These are phyloP conservation scores for Flaveria brownii DNA, from an alignment of 129 eudicot species.

Conservation along the genomic window DNA sequence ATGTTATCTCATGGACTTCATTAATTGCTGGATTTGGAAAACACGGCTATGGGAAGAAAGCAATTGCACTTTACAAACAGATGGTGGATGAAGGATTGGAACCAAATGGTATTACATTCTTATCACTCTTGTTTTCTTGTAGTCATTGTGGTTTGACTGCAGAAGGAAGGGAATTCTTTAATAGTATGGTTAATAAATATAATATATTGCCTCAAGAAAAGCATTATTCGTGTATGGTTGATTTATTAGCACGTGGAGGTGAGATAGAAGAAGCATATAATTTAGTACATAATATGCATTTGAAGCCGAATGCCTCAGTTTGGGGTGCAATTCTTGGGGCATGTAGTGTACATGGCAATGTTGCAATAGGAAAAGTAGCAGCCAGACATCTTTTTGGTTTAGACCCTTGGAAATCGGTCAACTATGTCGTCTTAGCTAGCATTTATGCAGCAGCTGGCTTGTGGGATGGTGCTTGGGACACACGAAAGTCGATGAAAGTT, in stretches of 20 bases:
- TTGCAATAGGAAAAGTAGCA: constrained; percentile 52
- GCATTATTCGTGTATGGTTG: constrained; percentile 80
- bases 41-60: constrained; percentile 57
- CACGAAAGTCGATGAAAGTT: constrained; percentile 46
- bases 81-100: constrained; percentile 63
- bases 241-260: constrained; percentile 71
- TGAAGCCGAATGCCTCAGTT: constrained; percentile 49
- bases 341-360: constrained; percentile 54
- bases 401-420: constrained; percentile 49
- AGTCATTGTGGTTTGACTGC: constrained; percentile 64
- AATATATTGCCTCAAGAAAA: constrained; percentile 52
- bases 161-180: constrained; percentile 50
- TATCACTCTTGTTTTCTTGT: constrained; percentile 69
- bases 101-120: constrained; percentile 64
- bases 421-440: constrained; percentile 60
- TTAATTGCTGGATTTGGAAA: constrained; percentile 62
- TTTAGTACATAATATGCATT: constrained; percentile 43
- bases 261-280: constrained; percentile 56
- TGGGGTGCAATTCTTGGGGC: constrained; percentile 83
- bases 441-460: constrained; percentile 66
- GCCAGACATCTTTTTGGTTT: constrained; percentile 42
- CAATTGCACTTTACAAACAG: constrained; percentile 43
- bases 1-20: constrained; percentile 76
- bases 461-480: constrained; percentile 56
- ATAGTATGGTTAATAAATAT: constrained; percentile 51